Evolutionary conservation across 345 rosid genomes (phyloP), one percentile per base, ranked within the genome.

Genomic region (Acer campestre): DNA sequence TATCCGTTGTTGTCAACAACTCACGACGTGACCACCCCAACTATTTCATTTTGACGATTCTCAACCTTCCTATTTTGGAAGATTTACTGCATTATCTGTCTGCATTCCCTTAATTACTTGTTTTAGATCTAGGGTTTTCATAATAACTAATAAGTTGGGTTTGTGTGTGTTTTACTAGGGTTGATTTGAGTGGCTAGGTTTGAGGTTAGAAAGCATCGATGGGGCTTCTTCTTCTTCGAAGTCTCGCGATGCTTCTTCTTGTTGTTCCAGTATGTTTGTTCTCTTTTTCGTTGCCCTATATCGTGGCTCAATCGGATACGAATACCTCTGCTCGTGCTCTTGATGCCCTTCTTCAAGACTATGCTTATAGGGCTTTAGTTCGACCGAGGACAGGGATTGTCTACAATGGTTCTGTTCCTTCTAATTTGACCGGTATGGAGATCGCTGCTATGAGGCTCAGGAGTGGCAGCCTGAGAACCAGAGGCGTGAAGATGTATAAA

Each of bases 311-410:
- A 71, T 78, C 88, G 25, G 66, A 76, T 58, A 9, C 13, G 38
- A 64, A 42, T 17, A 73, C 67, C 20, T 61, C 85, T 29, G 82
- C 92, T 0, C 70, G 84, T 12, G 89, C 90, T 71, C 94, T 94
- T 6, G 98, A 96, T 80, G 73, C 80, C n/a, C 91, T 96, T 80
- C 99, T 96, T 35, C 98, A 94, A 84, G 94, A 90, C 75, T 90
- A 88, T 79, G 95, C 98, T 10, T 94, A 81, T 56, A 82, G 77
- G 83, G 93, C 92, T 1, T 89, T 96, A 49, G 80, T 80, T 77
- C 89, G 78, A 18, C 98, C 99, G 0, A 90, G 73, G 74, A 96
- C 99, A 0, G 99, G 99, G 67, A 69, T 82, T 56, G 80, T 84
- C 17, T 94, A 90, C 67, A 82, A 87, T 18, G 98, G 80, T 69